Percentiles rank a stretch among this genome's conserved stretches.
These are phyloP conservation scores for Cercospora sojina DNA, from an alignment of 2,329 filamentous ascomycete species.

Conservation along the genomic window DNA sequence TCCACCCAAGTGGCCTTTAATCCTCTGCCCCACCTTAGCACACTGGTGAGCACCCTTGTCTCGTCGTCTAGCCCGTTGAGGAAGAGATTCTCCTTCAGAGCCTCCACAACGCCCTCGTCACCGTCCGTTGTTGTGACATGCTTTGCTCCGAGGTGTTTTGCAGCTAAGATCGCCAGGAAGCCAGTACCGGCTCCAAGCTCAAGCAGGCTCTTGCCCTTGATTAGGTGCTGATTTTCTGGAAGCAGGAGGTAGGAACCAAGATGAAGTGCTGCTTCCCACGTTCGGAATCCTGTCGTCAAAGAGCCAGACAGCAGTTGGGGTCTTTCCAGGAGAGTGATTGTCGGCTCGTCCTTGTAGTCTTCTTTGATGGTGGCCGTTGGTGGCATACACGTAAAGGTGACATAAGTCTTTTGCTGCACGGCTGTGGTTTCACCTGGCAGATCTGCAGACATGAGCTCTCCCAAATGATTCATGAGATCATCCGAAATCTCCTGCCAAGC, in stretches of 20 bases:
- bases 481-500: slow-evolving; percentile 73
- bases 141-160: slow-evolving; percentile 61
- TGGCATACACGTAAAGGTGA: slow-evolving; percentile 62
- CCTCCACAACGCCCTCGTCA: slow-evolving; percentile 68
- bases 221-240: slow-evolving; percentile 45
- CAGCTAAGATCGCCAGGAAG: slow-evolving; percentile 70
- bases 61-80: slow-evolving; percentile 63
- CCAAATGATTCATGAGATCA: slow-evolving; percentile 69
- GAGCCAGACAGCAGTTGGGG: slow-evolving; percentile 66
- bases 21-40: slow-evolving; percentile 65
- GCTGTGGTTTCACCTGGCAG: slow-evolving; percentile 63
- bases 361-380: slow-evolving; percentile 17
- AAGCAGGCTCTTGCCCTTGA: slow-evolving; percentile 60
- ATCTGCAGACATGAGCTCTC: slow-evolving; percentile 62
- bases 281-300: slow-evolving; percentile 73
- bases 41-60: slow-evolving; percentile 49
- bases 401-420: slow-evolving; percentile 70
- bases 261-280: slow-evolving; percentile 78
- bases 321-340: slow-evolving; percentile 66
- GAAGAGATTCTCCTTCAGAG: slow-evolving; percentile 65
- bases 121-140: slow-evolving; percentile 71
- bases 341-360: slow-evolving; percentile 30
- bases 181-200: slow-evolving; percentile 77
- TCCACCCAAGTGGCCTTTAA: slow-evolving; percentile 59
- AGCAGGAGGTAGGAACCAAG: slow-evolving; percentile 66